These are phyloP conservation scores for Tuber borchii DNA, from an alignment of 495 filamentous ascomycete species.

Conservation along the genomic window DNA sequence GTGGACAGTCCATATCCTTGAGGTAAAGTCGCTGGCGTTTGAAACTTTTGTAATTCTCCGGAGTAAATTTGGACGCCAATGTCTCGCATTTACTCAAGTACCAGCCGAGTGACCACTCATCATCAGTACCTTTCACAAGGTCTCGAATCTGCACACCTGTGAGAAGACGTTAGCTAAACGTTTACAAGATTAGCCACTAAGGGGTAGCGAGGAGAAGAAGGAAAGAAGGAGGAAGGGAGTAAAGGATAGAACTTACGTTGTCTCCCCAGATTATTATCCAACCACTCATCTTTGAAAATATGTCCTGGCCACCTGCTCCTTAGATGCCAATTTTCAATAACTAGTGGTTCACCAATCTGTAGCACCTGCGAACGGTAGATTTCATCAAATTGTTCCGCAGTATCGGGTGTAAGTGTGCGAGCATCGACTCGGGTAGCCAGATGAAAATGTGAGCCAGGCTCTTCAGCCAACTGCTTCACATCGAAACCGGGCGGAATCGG, in stretches of 20 bases:
- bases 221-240: too few relatives aligned
- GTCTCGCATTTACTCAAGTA: conserved; percentile 77
- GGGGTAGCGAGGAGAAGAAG: background rate
- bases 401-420: conserved; percentile 58
- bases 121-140: background rate
- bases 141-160: background rate
- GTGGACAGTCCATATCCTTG: conserved; percentile 91
- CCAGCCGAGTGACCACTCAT: conserved; percentile 43
- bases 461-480: conserved; percentile 62
- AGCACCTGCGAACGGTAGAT: conserved; percentile 73
- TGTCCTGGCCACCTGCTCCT: conserved; percentile 56
- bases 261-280: conserved; percentile 62
- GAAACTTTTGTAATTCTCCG: conserved; percentile 60
- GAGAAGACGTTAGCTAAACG: background rate
- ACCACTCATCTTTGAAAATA: conserved; percentile 74
- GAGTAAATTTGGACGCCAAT: conserved; percentile 66
- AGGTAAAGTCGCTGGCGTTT: conserved; percentile 75
- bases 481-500: conserved; percentile 80
- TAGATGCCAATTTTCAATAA: conserved; percentile 75
- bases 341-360: conserved; percentile 72
- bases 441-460: conserved; percentile 67
- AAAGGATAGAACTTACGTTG: conserved; percentile 57
- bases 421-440: conserved; percentile 57
- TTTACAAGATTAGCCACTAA: background rate
- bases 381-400: conserved; percentile 71